phyloP scores from a whole-genome alignment of 176 grass and related monocot species.

The Otatea glauca region DNA sequence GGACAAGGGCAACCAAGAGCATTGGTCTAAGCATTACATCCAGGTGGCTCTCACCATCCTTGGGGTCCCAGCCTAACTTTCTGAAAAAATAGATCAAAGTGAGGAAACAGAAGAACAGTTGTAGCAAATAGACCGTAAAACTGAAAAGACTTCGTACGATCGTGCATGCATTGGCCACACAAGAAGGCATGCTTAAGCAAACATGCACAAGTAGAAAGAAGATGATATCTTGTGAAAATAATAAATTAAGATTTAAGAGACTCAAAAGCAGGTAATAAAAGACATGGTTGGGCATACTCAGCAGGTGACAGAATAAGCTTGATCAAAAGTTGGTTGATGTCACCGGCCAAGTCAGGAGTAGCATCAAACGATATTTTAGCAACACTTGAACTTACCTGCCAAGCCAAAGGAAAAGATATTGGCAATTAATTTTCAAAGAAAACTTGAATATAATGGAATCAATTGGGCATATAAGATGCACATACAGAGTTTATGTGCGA shows the following conservation, averaged over 20 bases:
- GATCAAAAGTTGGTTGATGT: slow-evolving; percentile 77
- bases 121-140: slow-evolving; percentile 1
- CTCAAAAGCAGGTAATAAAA: slow-evolving; percentile 34
- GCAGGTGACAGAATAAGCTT: slow-evolving; percentile 70
- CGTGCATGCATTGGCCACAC: not conserved
- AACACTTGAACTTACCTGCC: slow-evolving; percentile 64
- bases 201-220: slow-evolving; percentile 1
- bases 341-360: slow-evolving; percentile 61
- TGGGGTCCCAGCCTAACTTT: slow-evolving; percentile 87
- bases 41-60: slow-evolving; percentile 66
- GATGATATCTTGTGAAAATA: slow-evolving; percentile 3
- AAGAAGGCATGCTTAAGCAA: slow-evolving; percentile 29
- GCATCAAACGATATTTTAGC: slow-evolving; percentile 70
- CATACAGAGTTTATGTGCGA: slow-evolving; percentile 69
- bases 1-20: slow-evolving; percentile 72
- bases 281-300: slow-evolving; percentile 58
- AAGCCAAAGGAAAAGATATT: slow-evolving; percentile 31
- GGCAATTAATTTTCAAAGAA: not conserved
- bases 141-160: slow-evolving; percentile 7
- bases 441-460: slow-evolving; percentile 18
- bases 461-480: slow-evolving; percentile 35
- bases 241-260: slow-evolving; percentile 1
- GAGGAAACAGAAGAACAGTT: not conserved
- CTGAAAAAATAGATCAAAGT: slow-evolving; percentile 42
- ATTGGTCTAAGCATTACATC: slow-evolving; percentile 75